Percentiles rank a stretch among this genome's conserved stretches.
Conservation (phyloP, 2,329 filamentous ascomycete genomes). For the Grosmannia huntii region DNA sequence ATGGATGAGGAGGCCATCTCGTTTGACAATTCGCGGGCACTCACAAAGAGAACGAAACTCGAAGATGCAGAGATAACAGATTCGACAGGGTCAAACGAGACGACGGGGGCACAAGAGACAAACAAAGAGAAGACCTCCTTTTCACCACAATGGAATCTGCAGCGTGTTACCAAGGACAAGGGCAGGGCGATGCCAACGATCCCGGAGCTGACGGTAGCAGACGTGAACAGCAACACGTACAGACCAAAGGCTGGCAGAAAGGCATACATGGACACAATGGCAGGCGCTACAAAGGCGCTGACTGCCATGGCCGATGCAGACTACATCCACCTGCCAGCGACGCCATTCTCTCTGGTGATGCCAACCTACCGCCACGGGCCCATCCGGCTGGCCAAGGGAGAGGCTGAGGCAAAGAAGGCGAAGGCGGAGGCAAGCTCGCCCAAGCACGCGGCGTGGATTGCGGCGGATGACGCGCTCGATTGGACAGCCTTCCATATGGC, state of each 20-base stretch:
- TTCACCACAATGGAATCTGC: background rate
- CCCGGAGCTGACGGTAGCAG: constrained; percentile 23
- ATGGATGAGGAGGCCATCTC: constrained; percentile 17
- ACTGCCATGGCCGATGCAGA: constrained; percentile 17
- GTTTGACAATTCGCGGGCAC: constrained; percentile 6
- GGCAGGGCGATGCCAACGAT: constrained; percentile 22
- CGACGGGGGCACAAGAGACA: background rate
- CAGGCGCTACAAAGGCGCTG: background rate
- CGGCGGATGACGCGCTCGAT: constrained; percentile 40
- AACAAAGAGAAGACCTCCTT: background rate
- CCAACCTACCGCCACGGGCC: constrained; percentile 41
- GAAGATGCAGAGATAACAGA: constrained; percentile 5
- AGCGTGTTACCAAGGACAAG: background rate
- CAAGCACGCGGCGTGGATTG: constrained; percentile 11
- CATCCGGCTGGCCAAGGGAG: constrained; percentile 36
- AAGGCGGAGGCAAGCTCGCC: constrained; percentile 18
- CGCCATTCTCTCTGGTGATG: constrained; percentile 34
- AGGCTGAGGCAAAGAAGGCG: constrained; percentile 13
- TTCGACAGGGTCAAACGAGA: background rate
- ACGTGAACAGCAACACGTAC: constrained; percentile 1
- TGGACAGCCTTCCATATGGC: constrained; percentile 56
- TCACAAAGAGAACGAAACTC: constrained; percentile 2
- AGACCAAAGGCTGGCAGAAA: background rate
- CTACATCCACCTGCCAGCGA: constrained; percentile 34
- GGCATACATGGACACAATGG: background rate